These are phyloP conservation scores for Tylopilus felleus DNA, from an alignment of 768 basidiomycete genomes.

Conservation along the genomic window DNA sequence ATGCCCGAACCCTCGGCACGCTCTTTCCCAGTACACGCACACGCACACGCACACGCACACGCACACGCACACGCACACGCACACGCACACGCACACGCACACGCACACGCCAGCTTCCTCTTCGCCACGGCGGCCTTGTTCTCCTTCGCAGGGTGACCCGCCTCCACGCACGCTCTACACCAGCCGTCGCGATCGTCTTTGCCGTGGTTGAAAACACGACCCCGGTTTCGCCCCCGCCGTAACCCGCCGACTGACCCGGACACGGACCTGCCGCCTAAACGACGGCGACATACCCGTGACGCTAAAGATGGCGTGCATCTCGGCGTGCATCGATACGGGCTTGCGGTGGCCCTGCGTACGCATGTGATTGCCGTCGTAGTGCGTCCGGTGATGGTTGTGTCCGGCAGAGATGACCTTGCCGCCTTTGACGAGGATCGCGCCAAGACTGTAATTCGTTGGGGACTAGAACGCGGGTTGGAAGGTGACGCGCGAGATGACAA, in stretches of 20 bases:
- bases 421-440: conserved; percentile 1
- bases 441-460: not conserved
- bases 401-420: conserved; percentile 1
- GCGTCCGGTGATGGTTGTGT: conserved; percentile 3
- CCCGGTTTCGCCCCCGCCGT: not conserved
- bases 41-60: not conserved
- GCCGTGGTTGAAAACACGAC: conserved; percentile 2
- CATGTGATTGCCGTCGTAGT: conserved; percentile 3
- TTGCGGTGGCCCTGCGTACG: not conserved
- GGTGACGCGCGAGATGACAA: not conserved
- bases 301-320: conserved; percentile 5
- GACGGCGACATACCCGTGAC: conserved; percentile 3
- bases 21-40: not conserved
- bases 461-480: not conserved
- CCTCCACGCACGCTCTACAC: not conserved
- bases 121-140: not conserved
- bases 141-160: not conserved
- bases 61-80: not conserved
- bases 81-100: not conserved
- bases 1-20: not conserved
- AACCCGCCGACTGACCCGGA: not conserved
- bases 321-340: conserved; percentile 2
- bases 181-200: not conserved
- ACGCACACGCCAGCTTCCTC: not conserved
- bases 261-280: conserved; percentile 5